phyloP scores from a whole-genome alignment of 768 basidiomycete genomes.

The Collybia mongolica region DNA sequence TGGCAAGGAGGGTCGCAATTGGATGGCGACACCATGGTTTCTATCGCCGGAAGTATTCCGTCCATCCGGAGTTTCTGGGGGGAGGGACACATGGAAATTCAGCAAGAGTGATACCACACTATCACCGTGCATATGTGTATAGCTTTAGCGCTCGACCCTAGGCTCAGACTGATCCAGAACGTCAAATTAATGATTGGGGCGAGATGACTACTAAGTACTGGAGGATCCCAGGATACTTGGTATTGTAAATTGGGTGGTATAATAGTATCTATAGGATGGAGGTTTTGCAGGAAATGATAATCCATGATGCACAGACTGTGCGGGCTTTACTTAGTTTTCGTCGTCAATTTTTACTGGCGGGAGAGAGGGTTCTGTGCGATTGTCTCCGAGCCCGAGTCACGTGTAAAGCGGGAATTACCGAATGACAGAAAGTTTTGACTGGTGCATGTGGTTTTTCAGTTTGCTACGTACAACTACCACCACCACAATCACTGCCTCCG shows the following conservation, averaged over 20 bases:
- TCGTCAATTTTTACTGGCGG: too few relatives aligned
- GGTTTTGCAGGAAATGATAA: too few relatives aligned
- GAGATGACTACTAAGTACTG: too few relatives aligned
- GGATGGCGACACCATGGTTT: slow-evolving; percentile 28
- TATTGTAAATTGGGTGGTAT: too few relatives aligned
- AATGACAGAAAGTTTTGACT: slow-evolving; percentile 10
- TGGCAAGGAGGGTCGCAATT: slow-evolving; percentile 31
- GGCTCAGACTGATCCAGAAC: too few relatives aligned
- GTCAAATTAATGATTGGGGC: too few relatives aligned
- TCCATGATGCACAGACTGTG: too few relatives aligned
- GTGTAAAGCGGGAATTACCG: slow-evolving; percentile 12
- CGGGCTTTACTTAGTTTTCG: too few relatives aligned
- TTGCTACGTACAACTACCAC: slow-evolving; percentile 21
- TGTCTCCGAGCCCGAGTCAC: neutral
- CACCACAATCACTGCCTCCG: slow-evolving; percentile 16
- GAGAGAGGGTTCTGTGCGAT: too few relatives aligned
- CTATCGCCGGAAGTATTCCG: slow-evolving; percentile 30
- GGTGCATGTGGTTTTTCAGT: slow-evolving; percentile 13
- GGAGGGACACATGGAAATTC: slow-evolving; percentile 14
- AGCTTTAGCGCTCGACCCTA: too few relatives aligned
- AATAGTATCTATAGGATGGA: too few relatives aligned
- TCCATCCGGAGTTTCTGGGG: slow-evolving; percentile 33
- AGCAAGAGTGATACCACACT: neutral
- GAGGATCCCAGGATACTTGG: too few relatives aligned
- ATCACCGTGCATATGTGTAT: neutral